These are phyloP conservation scores for Blechomonas ayalai DNA, from an alignment of 208 protist genomes.

Conservation along the genomic window DNA sequence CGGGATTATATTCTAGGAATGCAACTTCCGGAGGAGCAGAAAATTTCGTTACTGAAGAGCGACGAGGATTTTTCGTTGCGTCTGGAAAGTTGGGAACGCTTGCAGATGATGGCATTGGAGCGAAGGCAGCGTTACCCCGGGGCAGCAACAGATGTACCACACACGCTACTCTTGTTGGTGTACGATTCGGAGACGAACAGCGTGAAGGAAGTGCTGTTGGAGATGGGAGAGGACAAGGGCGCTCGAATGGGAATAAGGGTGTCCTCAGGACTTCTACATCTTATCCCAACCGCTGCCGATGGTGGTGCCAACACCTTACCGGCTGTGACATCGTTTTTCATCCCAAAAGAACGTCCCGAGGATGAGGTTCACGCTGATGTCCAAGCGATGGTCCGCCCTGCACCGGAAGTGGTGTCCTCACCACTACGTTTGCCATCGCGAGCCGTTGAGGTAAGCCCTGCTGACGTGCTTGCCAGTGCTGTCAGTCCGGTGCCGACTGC, in stretches of 20 bases:
- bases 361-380: no score
- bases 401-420: no score
- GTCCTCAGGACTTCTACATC: slow-evolving; percentile 62
- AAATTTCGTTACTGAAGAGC: slow-evolving; percentile 53
- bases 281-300: slow-evolving; percentile 18
- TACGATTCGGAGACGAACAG: slow-evolving; percentile 68
- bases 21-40: slow-evolving; percentile 48
- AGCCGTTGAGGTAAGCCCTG: neutral
- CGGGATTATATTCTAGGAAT: slow-evolving; percentile 85
- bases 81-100: slow-evolving; percentile 48
- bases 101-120: slow-evolving; percentile 29
- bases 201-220: slow-evolving; percentile 59
- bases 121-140: slow-evolving; percentile 10
- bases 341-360: no score
- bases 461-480: neutral
- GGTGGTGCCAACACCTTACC: neutral
- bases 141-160: slow-evolving; percentile 6
- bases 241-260: slow-evolving; percentile 61
- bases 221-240: slow-evolving; percentile 41
- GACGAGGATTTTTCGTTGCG: slow-evolving; percentile 60
- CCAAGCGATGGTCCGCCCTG: no score
- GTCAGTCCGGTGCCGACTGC: no score
- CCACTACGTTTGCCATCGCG: neutral
- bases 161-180: slow-evolving; percentile 55
- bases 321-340: neutral